Percentiles rank a stretch among this genome's conserved stretches.
These are phyloP conservation scores for Sclerotinia glacialis DNA, from an alignment of 2,329 filamentous ascomycete genomes.

Conservation along the genomic window DNA sequence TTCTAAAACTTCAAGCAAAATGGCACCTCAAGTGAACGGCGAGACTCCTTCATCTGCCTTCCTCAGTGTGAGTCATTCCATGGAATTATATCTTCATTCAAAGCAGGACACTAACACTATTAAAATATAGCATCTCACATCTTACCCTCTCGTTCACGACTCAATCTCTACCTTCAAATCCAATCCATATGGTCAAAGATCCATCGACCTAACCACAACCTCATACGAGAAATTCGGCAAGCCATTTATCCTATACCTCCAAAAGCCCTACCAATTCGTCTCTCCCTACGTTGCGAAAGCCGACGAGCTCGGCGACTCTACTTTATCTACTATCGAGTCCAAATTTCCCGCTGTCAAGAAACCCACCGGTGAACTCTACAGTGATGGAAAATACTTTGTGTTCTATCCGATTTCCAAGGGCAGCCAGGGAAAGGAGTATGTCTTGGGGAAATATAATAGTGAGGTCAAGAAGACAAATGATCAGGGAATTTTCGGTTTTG, in stretches of 20 bases:
- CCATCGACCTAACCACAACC: conserved; percentile 49
- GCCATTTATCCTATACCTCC: conserved; percentile 74
- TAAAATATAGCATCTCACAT: conserved; percentile 67
- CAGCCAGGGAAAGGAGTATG: conserved; percentile 59
- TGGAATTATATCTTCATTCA: conserved; percentile 4
- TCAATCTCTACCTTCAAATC: conserved; percentile 73
- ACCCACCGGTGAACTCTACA: conserved; percentile 67
- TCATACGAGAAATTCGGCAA: conserved; percentile 55
- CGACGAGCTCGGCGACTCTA: conserved; percentile 71
- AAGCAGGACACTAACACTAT: conserved; percentile 14
- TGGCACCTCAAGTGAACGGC: conserved; percentile 50
- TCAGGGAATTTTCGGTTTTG: conserved; percentile 61
- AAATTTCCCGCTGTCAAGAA: conserved; percentile 73
- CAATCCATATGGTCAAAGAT: conserved; percentile 81
- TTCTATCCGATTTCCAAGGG: conserved; percentile 62
- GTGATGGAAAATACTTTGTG: conserved; percentile 59
- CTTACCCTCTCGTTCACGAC: conserved; percentile 81
- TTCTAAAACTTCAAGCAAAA: conserved; percentile 27
- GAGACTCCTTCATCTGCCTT: conserved; percentile 50
- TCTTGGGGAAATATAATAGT: conserved; percentile 54
- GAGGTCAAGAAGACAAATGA: conserved; percentile 64
- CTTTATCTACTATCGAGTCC: conserved; percentile 67
- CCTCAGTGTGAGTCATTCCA: conserved; percentile 45
- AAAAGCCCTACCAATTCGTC: conserved; percentile 76
- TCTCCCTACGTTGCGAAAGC: conserved; percentile 81